These are phyloP conservation scores for Trichoderma harzianum DNA, from an alignment of 2,329 filamentous ascomycete species.

Conservation along the genomic window DNA sequence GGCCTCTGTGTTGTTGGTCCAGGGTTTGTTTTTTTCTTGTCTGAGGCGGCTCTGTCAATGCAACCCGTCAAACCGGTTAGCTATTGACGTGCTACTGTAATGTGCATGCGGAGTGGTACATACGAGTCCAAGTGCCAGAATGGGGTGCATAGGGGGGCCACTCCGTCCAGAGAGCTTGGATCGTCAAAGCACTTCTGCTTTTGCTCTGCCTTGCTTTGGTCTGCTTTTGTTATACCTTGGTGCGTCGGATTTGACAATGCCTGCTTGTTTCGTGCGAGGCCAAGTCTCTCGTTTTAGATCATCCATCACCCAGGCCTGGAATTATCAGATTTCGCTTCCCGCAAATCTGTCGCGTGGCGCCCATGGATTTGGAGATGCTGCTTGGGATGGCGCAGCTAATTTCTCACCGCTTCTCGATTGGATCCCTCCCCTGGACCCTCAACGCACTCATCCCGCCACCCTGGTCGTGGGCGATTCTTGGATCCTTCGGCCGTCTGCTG, in stretches of 20 bases:
- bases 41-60: background rate
- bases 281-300: background rate
- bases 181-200: background rate
- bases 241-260: background rate
- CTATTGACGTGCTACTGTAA: background rate
- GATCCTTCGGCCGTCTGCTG: background rate
- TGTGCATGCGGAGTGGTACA: background rate
- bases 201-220: background rate
- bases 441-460: background rate
- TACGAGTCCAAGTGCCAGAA: background rate
- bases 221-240: background rate
- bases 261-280: background rate
- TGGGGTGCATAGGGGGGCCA: background rate
- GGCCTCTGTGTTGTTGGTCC: background rate
- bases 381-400: background rate
- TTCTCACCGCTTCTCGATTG: conserved; percentile 17
- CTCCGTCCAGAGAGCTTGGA: background rate
- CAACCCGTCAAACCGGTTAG: background rate
- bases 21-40: background rate
- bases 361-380: conserved; percentile 1
- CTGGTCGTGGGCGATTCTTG: background rate
- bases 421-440: background rate
- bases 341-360: conserved; percentile 13
- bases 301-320: background rate
- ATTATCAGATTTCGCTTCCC: conserved; percentile 14